A percentile compares a stretch with the other conserved stretches of the same genome.
These are phyloP conservation scores for Aspergillus alliaceus DNA, from an alignment of 2,329 filamentous ascomycete species.

Conservation along the genomic window DNA sequence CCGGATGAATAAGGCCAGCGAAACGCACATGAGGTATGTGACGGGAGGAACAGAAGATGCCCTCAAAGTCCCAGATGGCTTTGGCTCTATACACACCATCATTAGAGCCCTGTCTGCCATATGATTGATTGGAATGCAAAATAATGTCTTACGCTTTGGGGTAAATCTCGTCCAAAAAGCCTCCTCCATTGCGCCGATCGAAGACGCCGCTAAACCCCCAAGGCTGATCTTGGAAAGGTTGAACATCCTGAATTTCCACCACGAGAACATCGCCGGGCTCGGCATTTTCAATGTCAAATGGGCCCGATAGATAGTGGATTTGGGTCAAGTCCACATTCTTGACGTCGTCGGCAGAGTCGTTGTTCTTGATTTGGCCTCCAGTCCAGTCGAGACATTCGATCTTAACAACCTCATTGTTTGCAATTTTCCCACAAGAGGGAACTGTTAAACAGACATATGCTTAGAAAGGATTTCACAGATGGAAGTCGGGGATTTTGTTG, in stretches of 20 bases:
- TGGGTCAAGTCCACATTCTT: slow-evolving; percentile 79
- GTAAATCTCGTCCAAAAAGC: slow-evolving; percentile 85
- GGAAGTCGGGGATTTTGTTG: background rate
- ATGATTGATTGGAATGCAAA: too few relatives aligned
- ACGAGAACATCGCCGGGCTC: slow-evolving; percentile 82
- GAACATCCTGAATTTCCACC: slow-evolving; percentile 90
- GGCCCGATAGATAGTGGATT: slow-evolving; percentile 85
- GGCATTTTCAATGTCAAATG: slow-evolving; percentile 81
- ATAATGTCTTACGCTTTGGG: slow-evolving; percentile 76
- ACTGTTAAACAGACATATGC: slow-evolving; percentile 52
- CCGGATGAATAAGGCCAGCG: slow-evolving; percentile 85
- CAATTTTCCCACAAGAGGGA: slow-evolving; percentile 70
- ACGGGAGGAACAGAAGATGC: slow-evolving; percentile 77
- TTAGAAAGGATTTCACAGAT: background rate
- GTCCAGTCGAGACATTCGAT: slow-evolving; percentile 88
- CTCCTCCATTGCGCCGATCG: slow-evolving; percentile 76
- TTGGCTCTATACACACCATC: slow-evolving; percentile 51
- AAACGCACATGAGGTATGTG: slow-evolving; percentile 88
- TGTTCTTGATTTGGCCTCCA: slow-evolving; percentile 79
- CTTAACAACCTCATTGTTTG: slow-evolving; percentile 83
- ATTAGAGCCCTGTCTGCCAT: background rate
- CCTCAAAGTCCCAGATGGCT: slow-evolving; percentile 76
- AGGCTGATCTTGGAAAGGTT: slow-evolving; percentile 79
- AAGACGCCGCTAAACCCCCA: slow-evolving; percentile 93
- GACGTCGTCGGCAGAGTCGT: slow-evolving; percentile 86